These are phyloP conservation scores for Emydomyces testavorans DNA, from an alignment of 2,329 filamentous ascomycete genomes.

Conservation along the genomic window DNA sequence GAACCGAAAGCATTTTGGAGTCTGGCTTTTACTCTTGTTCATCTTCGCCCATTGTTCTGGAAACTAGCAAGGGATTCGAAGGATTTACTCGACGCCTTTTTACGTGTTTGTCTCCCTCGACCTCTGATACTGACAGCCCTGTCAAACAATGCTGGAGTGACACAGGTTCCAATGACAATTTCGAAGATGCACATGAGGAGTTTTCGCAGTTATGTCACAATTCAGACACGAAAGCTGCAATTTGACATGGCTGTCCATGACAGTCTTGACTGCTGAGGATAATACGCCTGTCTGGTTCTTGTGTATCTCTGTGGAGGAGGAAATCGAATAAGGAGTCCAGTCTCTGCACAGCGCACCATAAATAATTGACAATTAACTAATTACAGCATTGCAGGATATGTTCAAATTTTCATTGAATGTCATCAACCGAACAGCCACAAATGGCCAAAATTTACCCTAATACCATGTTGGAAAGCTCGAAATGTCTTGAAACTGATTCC, in stretches of 20 bases:
- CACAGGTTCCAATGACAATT: background rate
- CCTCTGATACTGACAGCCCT: background rate
- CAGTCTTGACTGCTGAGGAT: no score
- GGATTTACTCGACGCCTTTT: background rate
- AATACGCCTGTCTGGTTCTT: no score
- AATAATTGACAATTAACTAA: no score
- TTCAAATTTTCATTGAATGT: no score
- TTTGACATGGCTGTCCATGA: no score
- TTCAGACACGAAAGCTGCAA: background rate
- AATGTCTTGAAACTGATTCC: background rate
- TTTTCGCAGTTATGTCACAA: background rate
- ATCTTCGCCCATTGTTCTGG: background rate
- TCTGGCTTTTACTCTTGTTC: conserved; percentile 7
- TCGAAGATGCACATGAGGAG: conserved; percentile 3
- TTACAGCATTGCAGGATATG: no score
- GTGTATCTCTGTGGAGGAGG: no score
- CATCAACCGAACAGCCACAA: no score
- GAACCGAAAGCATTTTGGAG: conserved; percentile 14
- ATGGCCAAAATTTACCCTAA: no score
- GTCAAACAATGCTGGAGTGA: background rate
- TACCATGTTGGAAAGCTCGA: no score
- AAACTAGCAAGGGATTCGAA: background rate
- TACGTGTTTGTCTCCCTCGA: background rate
- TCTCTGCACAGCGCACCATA: no score
- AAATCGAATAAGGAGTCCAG: no score